Conservation (phyloP, 306 rosid species). For the Castanea mollissima region DNA sequence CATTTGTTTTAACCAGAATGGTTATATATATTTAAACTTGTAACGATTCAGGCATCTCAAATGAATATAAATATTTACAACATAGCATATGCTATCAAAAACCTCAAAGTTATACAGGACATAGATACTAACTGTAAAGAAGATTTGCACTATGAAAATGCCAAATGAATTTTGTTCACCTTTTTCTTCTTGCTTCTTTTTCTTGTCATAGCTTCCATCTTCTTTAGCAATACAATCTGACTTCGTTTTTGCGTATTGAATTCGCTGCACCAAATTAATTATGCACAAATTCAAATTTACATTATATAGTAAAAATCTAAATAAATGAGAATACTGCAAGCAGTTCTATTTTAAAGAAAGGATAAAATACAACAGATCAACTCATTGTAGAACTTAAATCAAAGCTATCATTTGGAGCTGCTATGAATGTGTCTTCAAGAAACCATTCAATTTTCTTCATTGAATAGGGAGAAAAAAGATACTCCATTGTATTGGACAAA, state of each 20-base stretch:
- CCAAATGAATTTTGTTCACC: constrained; percentile 45
- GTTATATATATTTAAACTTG: constrained; percentile 2
- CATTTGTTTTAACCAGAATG: background rate
- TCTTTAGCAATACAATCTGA: constrained; percentile 97
- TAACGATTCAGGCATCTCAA: constrained; percentile 11
- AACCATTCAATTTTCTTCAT: background rate
- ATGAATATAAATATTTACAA: constrained; percentile 1
- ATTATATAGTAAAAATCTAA: background rate
- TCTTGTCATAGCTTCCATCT: constrained; percentile 93
- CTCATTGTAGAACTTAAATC: background rate
- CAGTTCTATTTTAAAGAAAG: background rate
- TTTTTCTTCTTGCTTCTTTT: constrained; percentile 96
- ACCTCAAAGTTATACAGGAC: background rate
- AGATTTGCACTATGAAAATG: background rate
- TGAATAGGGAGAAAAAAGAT: background rate
- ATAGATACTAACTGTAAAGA: background rate
- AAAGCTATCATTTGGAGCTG: background rate
- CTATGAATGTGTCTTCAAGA: background rate
- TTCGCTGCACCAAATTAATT: constrained; percentile 58
- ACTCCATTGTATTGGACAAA: background rate
- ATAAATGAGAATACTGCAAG: constrained; percentile 13
- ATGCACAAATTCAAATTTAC: constrained; percentile 13
- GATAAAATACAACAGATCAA: background rate
- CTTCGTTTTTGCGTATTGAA: constrained; percentile 89
- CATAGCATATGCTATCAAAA: background rate